Evolutionary conservation across 2,329 filamentous ascomycete species (phyloP).

Genomic region (Plenodomus lindquistii): DNA sequence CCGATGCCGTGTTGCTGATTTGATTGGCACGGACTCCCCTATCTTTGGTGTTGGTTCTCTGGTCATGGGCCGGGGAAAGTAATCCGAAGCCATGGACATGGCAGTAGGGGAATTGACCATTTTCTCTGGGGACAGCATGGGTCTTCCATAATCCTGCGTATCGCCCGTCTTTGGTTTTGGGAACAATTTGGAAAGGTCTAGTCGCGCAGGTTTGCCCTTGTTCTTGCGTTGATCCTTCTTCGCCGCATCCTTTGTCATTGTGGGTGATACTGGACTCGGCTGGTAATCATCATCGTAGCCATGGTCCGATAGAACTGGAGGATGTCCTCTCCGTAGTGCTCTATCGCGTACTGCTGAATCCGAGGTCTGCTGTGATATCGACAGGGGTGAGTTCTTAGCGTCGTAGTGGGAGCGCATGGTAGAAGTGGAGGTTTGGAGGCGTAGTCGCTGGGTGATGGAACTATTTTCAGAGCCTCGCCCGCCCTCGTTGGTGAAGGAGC

Average conservation of each 20-base stretch:
- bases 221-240: constrained; percentile 33
- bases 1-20: constrained; percentile 25
- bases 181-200: constrained; percentile 51
- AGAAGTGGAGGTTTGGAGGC: constrained; percentile 41
- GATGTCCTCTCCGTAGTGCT: constrained; percentile 46
- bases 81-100: constrained; percentile 45
- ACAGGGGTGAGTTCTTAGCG: constrained; percentile 44
- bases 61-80: constrained; percentile 39
- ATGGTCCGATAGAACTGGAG: constrained; percentile 25
- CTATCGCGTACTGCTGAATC: constrained; percentile 50
- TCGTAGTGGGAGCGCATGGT: constrained; percentile 51
- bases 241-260: constrained; percentile 18
- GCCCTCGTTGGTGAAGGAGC: constrained; percentile 23
- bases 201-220: constrained; percentile 41
- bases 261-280: constrained; percentile 26
- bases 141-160: constrained; percentile 12
- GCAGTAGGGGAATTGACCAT: constrained; percentile 47
- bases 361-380: constrained; percentile 51
- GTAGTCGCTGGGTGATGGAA: constrained; percentile 31
- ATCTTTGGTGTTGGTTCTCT: constrained; percentile 34
- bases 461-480: constrained; percentile 35
- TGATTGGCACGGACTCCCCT: constrained; percentile 27
- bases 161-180: constrained; percentile 38
- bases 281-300: constrained; percentile 13
- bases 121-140: constrained; percentile 45